Percentiles rank a stretch among this genome's conserved stretches.
phyloP scores from a whole-genome alignment of 2,329 filamentous ascomycete genomes.

The Monosporascus sp. region DNA sequence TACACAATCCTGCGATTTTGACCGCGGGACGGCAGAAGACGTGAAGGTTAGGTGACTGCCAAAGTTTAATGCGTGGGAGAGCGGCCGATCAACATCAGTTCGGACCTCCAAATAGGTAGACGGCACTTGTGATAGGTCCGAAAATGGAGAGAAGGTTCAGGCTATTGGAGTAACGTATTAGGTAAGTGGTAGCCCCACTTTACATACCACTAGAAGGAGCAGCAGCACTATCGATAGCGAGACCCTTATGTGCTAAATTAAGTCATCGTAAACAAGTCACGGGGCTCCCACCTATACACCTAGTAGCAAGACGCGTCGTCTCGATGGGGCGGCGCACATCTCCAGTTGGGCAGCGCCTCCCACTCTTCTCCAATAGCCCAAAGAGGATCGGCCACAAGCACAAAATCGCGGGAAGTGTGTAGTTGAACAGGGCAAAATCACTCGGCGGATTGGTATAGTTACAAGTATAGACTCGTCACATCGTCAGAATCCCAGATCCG shows the following conservation, averaged over 20 bases:
- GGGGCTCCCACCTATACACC: neutral
- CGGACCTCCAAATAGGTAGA: too few relatives aligned
- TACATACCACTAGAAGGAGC: too few relatives aligned
- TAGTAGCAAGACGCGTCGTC: neutral
- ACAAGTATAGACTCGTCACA: slow-evolving; percentile 28
- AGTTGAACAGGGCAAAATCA: slow-evolving; percentile 8
- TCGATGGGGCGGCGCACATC: neutral
- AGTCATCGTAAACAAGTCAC: neutral
- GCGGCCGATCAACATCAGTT: too few relatives aligned
- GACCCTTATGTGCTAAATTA: neutral
- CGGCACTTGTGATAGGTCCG: too few relatives aligned
- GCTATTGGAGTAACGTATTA: too few relatives aligned
- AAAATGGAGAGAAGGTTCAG: too few relatives aligned
- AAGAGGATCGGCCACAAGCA: neutral
- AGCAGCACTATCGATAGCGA: too few relatives aligned
- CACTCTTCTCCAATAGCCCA: neutral
- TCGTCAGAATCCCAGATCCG: slow-evolving; percentile 21
- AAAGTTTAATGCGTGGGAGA: too few relatives aligned
- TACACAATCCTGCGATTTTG: too few relatives aligned
- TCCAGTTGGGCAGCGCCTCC: neutral
- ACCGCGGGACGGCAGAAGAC: too few relatives aligned
- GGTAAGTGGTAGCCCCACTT: too few relatives aligned
- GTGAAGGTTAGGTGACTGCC: too few relatives aligned
- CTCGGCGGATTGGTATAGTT: slow-evolving; percentile 28
- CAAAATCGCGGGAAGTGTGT: neutral